These are phyloP conservation scores for Penicillium janthinellum DNA, from an alignment of 2,329 filamentous ascomycete species.

Conservation along the genomic window DNA sequence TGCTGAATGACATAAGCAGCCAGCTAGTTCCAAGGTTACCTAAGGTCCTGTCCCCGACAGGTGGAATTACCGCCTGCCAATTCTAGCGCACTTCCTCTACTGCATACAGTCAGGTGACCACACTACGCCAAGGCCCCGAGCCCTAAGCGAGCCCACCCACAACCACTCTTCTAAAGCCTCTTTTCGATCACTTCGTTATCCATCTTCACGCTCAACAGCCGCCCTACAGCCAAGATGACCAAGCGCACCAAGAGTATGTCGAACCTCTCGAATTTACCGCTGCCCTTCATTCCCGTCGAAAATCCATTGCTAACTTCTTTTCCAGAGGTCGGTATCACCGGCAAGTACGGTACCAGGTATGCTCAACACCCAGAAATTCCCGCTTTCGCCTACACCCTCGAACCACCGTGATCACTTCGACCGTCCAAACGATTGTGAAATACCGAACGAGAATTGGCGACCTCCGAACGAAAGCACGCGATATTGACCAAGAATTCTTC, in stretches of 20 bases:
- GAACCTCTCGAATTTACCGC: background rate
- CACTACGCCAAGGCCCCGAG: conserved; percentile 30
- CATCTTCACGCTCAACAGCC: conserved; percentile 43
- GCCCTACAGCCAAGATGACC: conserved; percentile 70
- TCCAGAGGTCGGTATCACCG: conserved; percentile 90
- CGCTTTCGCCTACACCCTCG: conserved; percentile 13
- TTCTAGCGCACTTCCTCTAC: background rate
- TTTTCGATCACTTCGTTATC: conserved; percentile 38
- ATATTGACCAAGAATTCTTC: conserved; percentile 21
- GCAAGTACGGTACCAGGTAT: conserved; percentile 97
- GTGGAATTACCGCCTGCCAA: background rate
- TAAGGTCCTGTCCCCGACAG: too few relatives aligned
- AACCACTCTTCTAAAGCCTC: conserved; percentile 38
- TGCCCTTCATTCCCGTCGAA: background rate
- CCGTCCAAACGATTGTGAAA: conserved; percentile 14
- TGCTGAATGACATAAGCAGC: background rate
- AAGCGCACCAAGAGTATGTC: conserved; percentile 82
- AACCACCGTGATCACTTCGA: conserved; percentile 5
- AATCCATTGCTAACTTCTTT: conserved; percentile 31
- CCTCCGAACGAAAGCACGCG: conserved; percentile 15
- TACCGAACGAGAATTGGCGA: conserved; percentile 20
- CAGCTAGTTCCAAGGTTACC: too few relatives aligned
- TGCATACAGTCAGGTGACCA: conserved; percentile 32
- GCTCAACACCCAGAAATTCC: conserved; percentile 41
- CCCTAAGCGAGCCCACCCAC: conserved; percentile 46